These are phyloP conservation scores for Moringa oleifera DNA, from an alignment of 345 rosid genomes.

Conservation along the genomic window DNA sequence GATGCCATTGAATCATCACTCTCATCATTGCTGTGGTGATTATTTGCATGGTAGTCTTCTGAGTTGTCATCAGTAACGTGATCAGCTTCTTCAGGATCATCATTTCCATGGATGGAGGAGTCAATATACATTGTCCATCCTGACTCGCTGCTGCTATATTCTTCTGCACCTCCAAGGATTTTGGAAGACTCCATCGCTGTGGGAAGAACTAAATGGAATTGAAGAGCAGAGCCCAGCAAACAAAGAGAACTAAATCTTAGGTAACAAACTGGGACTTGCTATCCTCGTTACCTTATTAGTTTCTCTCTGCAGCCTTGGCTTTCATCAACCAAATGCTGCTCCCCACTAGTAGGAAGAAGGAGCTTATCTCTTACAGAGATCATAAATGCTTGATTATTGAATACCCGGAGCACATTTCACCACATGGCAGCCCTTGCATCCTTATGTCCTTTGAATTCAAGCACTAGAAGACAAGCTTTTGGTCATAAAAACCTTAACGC, in stretches of 20 bases:
- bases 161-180: conserved; percentile 32
- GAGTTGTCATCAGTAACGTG: conserved; percentile 5
- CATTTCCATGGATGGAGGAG: conserved; percentile 30
- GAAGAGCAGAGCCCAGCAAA: conserved; percentile 18
- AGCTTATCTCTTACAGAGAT: conserved; percentile 13
- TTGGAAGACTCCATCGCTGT: conserved; percentile 45
- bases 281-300: conserved; percentile 9
- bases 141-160: conserved; percentile 45
- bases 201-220: conserved; percentile 11
- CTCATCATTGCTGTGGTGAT: conserved; percentile 22
- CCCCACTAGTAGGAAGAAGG: conserved; percentile 10
- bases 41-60: conserved; percentile 14
- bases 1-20: conserved; percentile 76
- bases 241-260: conserved; percentile 7
- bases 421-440: conserved; percentile 43
- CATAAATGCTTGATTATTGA: conserved; percentile 37
- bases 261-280: not conserved
- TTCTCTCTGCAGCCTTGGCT: conserved; percentile 3
- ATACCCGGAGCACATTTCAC: conserved; percentile 31
- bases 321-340: conserved; percentile 9
- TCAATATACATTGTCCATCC: conserved; percentile 69
- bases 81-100: conserved; percentile 16
- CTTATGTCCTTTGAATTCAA: conserved; percentile 38
- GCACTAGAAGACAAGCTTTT: conserved; percentile 44
- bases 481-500: conserved; percentile 35